Conservation (phyloP, 257 asterid genomes). For the Solanum clarkiae region DNA sequence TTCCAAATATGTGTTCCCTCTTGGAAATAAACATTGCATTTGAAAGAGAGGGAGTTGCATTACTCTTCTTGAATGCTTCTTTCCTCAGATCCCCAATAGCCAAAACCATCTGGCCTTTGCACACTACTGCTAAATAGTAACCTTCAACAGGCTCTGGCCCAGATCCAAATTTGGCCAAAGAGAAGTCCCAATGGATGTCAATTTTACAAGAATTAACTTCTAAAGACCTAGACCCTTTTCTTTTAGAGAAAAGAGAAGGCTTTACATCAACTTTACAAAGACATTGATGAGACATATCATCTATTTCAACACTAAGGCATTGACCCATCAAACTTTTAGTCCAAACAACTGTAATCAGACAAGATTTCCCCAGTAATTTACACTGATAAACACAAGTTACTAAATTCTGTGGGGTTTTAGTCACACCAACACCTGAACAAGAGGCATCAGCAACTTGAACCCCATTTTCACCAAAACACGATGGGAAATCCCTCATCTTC, state of each 20-base stretch:
- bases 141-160: slow-evolving; percentile 87
- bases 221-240: slow-evolving; percentile 68
- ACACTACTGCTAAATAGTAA: slow-evolving; percentile 59
- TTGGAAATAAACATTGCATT: slow-evolving; percentile 49
- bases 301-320: slow-evolving; percentile 68
- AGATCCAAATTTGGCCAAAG: slow-evolving; percentile 61
- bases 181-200: slow-evolving; percentile 76
- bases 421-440: slow-evolving; percentile 38
- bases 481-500: slow-evolving; percentile 89
- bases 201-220: slow-evolving; percentile 43
- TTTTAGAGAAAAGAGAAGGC: slow-evolving; percentile 74
- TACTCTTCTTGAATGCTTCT: slow-evolving; percentile 77
- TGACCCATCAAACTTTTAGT: slow-evolving; percentile 92
- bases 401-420: slow-evolving; percentile 57
- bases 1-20: slow-evolving; percentile 65
- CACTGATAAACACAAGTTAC: slow-evolving; percentile 58
- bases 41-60: slow-evolving; percentile 28
- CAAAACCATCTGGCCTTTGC: slow-evolving; percentile 52
- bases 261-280: slow-evolving; percentile 78
- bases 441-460: slow-evolving; percentile 96
- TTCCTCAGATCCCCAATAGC: slow-evolving; percentile 65
- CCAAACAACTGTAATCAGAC: slow-evolving; percentile 53
- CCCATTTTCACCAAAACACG: slow-evolving; percentile 92
- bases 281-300: slow-evolving; percentile 62
- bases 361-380: slow-evolving; percentile 60